These are phyloP conservation scores for Yamadazyma olivae DNA, from an alignment of 805 yeast species.

Conservation along the genomic window DNA sequence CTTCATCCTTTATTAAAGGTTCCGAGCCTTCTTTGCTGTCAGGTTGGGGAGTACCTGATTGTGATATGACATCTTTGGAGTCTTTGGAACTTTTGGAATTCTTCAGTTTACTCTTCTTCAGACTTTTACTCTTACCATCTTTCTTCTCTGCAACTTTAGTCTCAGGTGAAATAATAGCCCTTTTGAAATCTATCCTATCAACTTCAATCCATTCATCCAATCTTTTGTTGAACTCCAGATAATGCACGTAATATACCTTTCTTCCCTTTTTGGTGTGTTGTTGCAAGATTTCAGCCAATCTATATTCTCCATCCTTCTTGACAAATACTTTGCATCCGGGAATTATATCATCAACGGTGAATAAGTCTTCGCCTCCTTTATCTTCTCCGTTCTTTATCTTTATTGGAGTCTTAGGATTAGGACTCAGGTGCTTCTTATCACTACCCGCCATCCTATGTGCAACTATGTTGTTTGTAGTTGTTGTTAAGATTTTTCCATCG, in stretches of 20 bases:
- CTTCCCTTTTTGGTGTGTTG: slow-evolving; percentile 72
- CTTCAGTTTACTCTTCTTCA: slow-evolving; percentile 21
- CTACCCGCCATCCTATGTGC: slow-evolving; percentile 8
- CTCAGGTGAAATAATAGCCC: slow-evolving; percentile 70
- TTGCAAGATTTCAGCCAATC: slow-evolving; percentile 84
- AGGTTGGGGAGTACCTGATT: slow-evolving; percentile 23
- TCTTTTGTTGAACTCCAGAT: slow-evolving; percentile 91
- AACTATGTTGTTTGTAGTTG: neutral
- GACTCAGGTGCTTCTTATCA: slow-evolving; percentile 4
- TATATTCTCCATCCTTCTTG: slow-evolving; percentile 71
- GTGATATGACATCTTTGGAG: slow-evolving; percentile 8
- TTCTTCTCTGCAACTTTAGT: slow-evolving; percentile 48
- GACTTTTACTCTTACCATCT: slow-evolving; percentile 24
- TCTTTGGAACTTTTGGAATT: slow-evolving; percentile 11
- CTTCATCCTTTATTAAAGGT: slow-evolving; percentile 35
- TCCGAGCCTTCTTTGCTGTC: slow-evolving; percentile 25
- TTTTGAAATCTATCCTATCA: slow-evolving; percentile 66
- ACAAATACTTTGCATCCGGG: slow-evolving; percentile 84
- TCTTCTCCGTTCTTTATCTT: slow-evolving; percentile 7
- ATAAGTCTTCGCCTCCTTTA: slow-evolving; percentile 11
- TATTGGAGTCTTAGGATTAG: slow-evolving; percentile 7
- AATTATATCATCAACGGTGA: slow-evolving; percentile 47
- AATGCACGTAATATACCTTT: slow-evolving; percentile 86
- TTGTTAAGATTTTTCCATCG: neutral
- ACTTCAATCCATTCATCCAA: slow-evolving; percentile 90